phyloP scores from a whole-genome alignment of 2,329 filamentous ascomycete species.

The Hypoxylon sp. region DNA sequence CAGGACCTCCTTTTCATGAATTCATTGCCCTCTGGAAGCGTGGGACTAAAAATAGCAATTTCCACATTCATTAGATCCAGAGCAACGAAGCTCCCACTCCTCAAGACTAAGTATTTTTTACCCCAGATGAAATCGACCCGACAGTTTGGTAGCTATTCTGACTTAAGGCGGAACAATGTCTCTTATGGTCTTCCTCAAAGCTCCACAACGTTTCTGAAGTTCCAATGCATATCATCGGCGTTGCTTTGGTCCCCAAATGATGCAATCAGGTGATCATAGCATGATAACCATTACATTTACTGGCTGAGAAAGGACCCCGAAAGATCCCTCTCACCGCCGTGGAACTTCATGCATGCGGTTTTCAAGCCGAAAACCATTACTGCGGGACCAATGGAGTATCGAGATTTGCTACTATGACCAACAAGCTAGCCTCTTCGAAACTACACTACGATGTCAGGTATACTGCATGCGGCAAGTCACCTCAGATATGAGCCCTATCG shows the following conservation, averaged over 20 bases:
- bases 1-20: conserved; percentile 2
- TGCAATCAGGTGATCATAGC: conserved; percentile 17
- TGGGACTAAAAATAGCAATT: conserved; percentile 2
- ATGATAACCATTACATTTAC: conserved; percentile 10
- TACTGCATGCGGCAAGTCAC: conserved; percentile 17
- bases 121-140: conserved; percentile 27
- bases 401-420: conserved; percentile 10
- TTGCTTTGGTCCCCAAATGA: conserved; percentile 13
- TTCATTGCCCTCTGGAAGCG: not conserved
- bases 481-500: conserved; percentile 10
- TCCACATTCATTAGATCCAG: not conserved
- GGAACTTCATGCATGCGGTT: conserved; percentile 28
- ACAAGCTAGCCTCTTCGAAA: not conserved
- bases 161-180: conserved; percentile 3
- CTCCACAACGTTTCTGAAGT: not conserved
- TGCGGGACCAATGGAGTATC: conserved; percentile 15
- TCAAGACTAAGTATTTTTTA: conserved; percentile 12
- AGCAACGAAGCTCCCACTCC: not conserved
- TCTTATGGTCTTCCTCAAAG: not conserved
- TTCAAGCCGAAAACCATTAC: conserved; percentile 23
- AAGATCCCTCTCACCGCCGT: conserved; percentile 9
- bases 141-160: conserved; percentile 17
- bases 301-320: conserved; percentile 3
- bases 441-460: conserved; percentile 1
- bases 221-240: conserved; percentile 19